These are phyloP conservation scores for Tetrahymena malaccensis DNA, from an alignment of 73 alveolate species.

Conservation along the genomic window DNA sequence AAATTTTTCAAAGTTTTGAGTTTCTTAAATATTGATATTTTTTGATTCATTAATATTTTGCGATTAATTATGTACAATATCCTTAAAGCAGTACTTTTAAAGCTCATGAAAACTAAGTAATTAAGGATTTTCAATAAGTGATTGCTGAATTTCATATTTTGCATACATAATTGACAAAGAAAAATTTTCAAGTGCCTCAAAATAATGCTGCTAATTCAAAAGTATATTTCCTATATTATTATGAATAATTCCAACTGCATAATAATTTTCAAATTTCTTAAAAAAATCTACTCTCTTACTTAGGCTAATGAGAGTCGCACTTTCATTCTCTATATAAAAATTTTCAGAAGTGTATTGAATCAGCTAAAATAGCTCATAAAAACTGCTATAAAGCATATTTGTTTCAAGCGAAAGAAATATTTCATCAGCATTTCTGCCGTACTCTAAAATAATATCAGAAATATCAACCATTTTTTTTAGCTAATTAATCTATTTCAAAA, in stretches of 20 bases:
- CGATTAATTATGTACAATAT: not conserved
- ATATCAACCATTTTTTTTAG: not conserved
- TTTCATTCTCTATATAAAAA: not conserved
- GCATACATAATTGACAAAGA: not conserved
- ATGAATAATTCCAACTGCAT: not conserved
- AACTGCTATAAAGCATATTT: not conserved
- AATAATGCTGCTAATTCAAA: not conserved
- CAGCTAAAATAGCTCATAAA: not conserved
- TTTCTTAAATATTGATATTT: no score
- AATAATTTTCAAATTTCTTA: not conserved
- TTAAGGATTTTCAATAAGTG: not conserved
- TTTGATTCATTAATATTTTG: not conserved
- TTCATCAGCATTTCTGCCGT: not conserved
- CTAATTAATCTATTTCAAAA: no score
- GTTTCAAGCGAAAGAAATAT: not conserved
- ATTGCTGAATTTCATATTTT: not conserved
- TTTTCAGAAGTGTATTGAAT: not conserved
- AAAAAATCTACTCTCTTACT: not conserved
- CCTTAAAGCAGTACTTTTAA: not conserved
- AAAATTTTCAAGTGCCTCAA: not conserved
- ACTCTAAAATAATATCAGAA: not conserved
- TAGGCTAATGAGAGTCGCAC: not conserved
- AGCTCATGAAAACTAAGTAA: not conserved
- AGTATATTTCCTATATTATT: not conserved
- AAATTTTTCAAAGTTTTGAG: no score